These are phyloP conservation scores for Collybia mongolica DNA, from an alignment of 768 basidiomycete species.

Conservation along the genomic window DNA sequence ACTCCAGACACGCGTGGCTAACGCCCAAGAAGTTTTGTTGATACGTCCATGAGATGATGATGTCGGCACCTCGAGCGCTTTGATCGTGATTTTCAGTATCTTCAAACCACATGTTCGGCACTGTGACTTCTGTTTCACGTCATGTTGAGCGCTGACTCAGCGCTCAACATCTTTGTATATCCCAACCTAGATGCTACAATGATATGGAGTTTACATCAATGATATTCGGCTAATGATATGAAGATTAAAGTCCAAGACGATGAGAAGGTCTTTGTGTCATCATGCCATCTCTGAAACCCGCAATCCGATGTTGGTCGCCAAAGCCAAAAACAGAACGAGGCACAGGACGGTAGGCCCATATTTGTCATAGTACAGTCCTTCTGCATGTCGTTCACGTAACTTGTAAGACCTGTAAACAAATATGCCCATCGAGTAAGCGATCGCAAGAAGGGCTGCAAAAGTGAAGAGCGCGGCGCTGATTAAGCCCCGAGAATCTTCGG, in stretches of 20 bases:
- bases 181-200: too few species aligned
- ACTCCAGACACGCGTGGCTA: too few species aligned
- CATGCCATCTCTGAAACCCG: constrained; percentile 54
- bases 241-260: background rate
- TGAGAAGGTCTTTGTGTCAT: background rate
- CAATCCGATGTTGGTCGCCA: constrained; percentile 75
- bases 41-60: too few species aligned
- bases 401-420: constrained; percentile 75
- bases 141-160: too few species aligned
- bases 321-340: constrained; percentile 61
- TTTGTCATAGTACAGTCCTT: constrained; percentile 87
- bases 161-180: too few species aligned
- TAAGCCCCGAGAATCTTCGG: constrained; percentile 73
- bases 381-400: constrained; percentile 68
- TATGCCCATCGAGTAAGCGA: constrained; percentile 81
- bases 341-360: constrained; percentile 82
- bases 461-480: constrained; percentile 91
- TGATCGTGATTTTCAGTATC: too few species aligned
- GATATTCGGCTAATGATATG: too few species aligned
- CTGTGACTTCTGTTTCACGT: too few species aligned
- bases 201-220: too few species aligned
- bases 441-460: constrained; percentile 81
- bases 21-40: too few species aligned
- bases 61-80: too few species aligned
- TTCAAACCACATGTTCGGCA: too few species aligned